Evolutionary conservation across 2,329 filamentous ascomycete species (phyloP), one percentile per base, ranked within the genome.

Genomic region (Pseudocercospora vitis): DNA sequence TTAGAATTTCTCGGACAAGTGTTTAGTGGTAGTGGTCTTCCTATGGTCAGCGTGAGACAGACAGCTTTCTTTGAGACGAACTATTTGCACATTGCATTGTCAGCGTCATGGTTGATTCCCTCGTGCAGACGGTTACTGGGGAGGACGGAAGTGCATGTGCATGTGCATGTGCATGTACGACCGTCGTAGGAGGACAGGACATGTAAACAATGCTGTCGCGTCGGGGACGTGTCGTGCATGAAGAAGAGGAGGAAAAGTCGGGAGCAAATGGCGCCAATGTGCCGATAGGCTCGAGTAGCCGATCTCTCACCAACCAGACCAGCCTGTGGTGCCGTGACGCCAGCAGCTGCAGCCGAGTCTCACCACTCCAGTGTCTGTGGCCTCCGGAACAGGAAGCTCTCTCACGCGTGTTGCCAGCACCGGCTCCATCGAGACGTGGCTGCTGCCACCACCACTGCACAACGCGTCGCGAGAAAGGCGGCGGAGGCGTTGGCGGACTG

Each of bases 21-120:
- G 5, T 29, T 29, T 4, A 29, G 28, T 45, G n/a, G n/a, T 45
- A 9, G 18, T 8, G 5, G 18, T 7, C 29, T 45, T 28, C 42
- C 42, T 45, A 45, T 31, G 42, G 42, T 29, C 14, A 8, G 24
- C 21, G 12, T 45, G 42, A 45, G 42, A 45, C 42, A 31, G 42
- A n/a, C n/a, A n/a, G n/a, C n/a, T n/a, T n/a, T n/a, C n/a, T n/a
- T n/a, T n/a, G n/a, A n/a, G n/a, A n/a, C n/a, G n/a, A n/a, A n/a
- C n/a, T n/a, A n/a, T n/a, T n/a, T n/a, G n/a, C 6, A 7, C 6
- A 5, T n/a, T 35, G 7, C n/a, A 7, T 7, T 29, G 11, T 29
- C 26, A 29, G 6, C 26, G 26, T 29, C 26, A 29, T 29, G 26
- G 11, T 29, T 29, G 26, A 29, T 29, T 11, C 26, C 11, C 11